Evolutionary conservation across 495 filamentous ascomycete genomes (phyloP).

Genomic region (Aspergillus diversus): DNA sequence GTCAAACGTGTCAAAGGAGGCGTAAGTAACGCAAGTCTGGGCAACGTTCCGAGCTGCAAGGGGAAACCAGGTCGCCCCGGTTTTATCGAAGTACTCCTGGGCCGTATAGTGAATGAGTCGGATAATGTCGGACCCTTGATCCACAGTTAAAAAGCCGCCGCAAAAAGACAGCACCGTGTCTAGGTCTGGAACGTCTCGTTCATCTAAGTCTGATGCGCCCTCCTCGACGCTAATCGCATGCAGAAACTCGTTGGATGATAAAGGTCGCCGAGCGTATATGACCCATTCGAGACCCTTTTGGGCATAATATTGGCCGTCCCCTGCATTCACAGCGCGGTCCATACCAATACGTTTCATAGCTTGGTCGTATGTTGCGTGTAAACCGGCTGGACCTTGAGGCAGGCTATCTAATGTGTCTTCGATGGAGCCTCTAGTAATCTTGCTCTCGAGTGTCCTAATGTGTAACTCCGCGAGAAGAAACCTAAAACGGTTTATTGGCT

Average conservation of each 20-base stretch:
- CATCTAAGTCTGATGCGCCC: background rate
- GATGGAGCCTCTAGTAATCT: conserved; percentile 1
- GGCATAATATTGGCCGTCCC: background rate
- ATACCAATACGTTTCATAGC: conserved; percentile 1
- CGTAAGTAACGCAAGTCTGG: background rate
- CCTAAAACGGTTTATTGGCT: background rate
- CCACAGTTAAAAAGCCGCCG: background rate
- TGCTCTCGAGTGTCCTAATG: background rate
- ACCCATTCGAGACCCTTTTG: background rate
- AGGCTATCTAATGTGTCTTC: background rate
- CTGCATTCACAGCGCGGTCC: background rate
- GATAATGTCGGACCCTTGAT: background rate
- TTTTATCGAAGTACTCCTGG: background rate
- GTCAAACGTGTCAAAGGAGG: background rate
- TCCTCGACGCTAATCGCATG: background rate
- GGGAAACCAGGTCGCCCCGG: background rate
- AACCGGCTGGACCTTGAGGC: background rate
- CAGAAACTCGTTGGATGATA: background rate
- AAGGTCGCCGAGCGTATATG: background rate
- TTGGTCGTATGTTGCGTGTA: background rate
- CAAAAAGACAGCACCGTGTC: background rate
- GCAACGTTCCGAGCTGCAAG: background rate
- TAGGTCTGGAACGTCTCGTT: background rate
- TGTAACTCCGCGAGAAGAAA: background rate
- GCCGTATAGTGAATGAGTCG: background rate